phyloP scores from a whole-genome alignment of 2,329 filamentous ascomycete species.

The Lecanicillium sp. region DNA sequence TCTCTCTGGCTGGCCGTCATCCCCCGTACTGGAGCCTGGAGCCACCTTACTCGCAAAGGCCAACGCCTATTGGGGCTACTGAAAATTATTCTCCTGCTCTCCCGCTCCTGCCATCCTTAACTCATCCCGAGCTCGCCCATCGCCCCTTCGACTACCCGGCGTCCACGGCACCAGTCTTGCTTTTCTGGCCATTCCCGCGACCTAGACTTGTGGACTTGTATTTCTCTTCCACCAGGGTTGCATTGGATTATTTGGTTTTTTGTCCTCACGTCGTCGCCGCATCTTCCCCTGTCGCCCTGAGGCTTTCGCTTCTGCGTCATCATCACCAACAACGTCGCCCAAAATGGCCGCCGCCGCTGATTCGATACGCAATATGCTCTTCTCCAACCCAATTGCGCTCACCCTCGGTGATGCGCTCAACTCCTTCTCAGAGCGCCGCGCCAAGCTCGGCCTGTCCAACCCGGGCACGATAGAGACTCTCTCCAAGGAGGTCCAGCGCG shows the following conservation, averaged over 20 bases:
- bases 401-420: constrained; percentile 71
- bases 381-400: constrained; percentile 65
- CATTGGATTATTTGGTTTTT: constrained; percentile 11
- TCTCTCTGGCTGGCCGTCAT: constrained; percentile 11
- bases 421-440: constrained; percentile 78
- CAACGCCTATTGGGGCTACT: constrained; percentile 13
- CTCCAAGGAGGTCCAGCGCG: constrained; percentile 86
- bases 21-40: no score
- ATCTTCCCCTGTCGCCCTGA: constrained; percentile 18
- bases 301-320: constrained; percentile 22
- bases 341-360: constrained; percentile 48
- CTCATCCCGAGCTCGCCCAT: constrained; percentile 16
- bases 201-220: constrained; percentile 19
- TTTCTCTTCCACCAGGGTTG: constrained; percentile 13
- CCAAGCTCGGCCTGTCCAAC: constrained; percentile 81
- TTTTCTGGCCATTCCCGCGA: constrained; percentile 2
- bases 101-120: constrained; percentile 16
- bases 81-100: constrained; percentile 22
- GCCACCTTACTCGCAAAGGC: constrained; percentile 2
- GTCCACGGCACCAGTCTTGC: constrained; percentile 14
- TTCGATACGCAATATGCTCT: constrained; percentile 56
- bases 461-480: constrained; percentile 89
- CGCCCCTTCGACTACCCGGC: constrained; percentile 13
- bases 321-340: constrained; percentile 18
- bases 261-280: constrained; percentile 16